These are phyloP conservation scores for Talaromyces wortmannii DNA, from an alignment of 495 filamentous ascomycete genomes.

Conservation along the genomic window DNA sequence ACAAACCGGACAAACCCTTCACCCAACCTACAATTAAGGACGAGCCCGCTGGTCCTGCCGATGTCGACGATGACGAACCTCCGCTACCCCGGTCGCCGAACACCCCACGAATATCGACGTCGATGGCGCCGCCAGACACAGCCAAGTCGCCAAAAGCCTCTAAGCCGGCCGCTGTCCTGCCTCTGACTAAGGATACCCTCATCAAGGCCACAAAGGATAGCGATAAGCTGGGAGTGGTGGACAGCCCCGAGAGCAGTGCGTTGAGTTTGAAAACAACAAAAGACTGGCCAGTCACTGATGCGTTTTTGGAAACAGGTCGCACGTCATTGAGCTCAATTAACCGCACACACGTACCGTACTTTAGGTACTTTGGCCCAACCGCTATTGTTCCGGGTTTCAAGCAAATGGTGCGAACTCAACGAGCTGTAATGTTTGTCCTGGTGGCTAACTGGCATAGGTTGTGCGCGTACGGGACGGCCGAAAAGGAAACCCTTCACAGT, in stretches of 20 bases:
- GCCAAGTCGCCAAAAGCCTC: slow-evolving; percentile 13
- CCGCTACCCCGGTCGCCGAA: slow-evolving; percentile 53
- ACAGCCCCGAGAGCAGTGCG: slow-evolving; percentile 37
- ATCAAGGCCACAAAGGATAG: slow-evolving; percentile 20
- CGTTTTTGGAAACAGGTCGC: slow-evolving; percentile 16
- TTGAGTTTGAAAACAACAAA: not conserved
- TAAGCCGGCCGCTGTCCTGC: slow-evolving; percentile 8
- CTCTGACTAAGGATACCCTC: slow-evolving; percentile 13
- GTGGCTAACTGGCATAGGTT: slow-evolving; percentile 18
- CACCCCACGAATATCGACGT: slow-evolving; percentile 52
- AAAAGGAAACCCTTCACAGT: slow-evolving; percentile 40
- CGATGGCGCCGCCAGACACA: slow-evolving; percentile 1
- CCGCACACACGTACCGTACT: slow-evolving; percentile 73
- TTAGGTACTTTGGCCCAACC: slow-evolving; percentile 81
- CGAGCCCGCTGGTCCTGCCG: not conserved
- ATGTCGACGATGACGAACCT: slow-evolving; percentile 1
- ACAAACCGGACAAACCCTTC: slow-evolving; percentile 13
- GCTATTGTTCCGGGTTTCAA: slow-evolving; percentile 91
- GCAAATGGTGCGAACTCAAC: slow-evolving; percentile 58
- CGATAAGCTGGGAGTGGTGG: slow-evolving; percentile 19
- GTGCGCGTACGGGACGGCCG: slow-evolving; percentile 60
- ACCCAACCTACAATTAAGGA: slow-evolving; percentile 12
- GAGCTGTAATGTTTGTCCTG: not conserved
- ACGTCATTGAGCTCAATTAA: slow-evolving; percentile 32
- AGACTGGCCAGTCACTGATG: slow-evolving; percentile 8